Evolutionary conservation across 129 eudicot genomes (phyloP).

Genomic region (Chrysanthemum seticuspe): DNA sequence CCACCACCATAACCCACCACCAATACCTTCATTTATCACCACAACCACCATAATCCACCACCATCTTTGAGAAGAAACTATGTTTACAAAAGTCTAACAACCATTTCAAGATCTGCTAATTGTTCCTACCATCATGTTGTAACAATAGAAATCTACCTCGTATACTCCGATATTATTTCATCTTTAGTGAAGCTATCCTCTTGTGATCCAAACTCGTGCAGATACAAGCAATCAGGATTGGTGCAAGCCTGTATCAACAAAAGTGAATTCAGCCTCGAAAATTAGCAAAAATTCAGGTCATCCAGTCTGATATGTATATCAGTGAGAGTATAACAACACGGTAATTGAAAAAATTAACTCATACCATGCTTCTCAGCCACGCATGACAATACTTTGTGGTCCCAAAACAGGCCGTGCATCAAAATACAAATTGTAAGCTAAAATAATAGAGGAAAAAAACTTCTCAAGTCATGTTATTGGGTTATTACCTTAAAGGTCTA

Average conservation of each 20-base stretch:
- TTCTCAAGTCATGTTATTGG: constrained; percentile 1
- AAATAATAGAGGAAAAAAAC: background rate
- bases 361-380: constrained; percentile 93
- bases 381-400: constrained; percentile 99
- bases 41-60: too few relatives aligned
- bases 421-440: constrained; percentile 16
- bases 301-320: background rate
- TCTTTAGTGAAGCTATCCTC: constrained; percentile 97
- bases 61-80: background rate
- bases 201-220: constrained; percentile 97
- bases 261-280: background rate
- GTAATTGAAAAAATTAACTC: background rate
- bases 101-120: background rate
- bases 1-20: too few relatives aligned
- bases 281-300: background rate
- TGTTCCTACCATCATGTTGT: too few relatives aligned
- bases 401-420: constrained; percentile 95
- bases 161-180: constrained; percentile 87
- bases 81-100: background rate
- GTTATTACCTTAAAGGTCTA: constrained; percentile 75
- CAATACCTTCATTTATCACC: too few relatives aligned
- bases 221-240: constrained; percentile 93
- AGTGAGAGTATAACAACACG: background rate
- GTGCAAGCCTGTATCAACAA: constrained; percentile 82
- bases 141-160: constrained; percentile 58